These are phyloP conservation scores for Lyophyllum semitale DNA, from an alignment of 768 basidiomycete species.

Conservation along the genomic window DNA sequence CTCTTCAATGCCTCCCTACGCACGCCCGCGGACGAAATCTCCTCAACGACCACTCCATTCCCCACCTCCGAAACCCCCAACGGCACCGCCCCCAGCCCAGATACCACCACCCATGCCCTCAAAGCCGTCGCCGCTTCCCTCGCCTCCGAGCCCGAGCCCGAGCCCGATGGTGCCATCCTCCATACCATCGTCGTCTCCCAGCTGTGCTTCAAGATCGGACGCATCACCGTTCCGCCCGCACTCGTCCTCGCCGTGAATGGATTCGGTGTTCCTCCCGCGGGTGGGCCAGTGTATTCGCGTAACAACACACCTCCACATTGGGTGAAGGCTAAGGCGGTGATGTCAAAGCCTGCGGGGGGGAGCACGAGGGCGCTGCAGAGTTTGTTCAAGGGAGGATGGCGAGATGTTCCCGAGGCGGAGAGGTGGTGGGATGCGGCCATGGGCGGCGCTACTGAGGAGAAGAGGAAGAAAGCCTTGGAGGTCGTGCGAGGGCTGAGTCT, in stretches of 20 bases:
- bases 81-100: slow-evolving; percentile 10
- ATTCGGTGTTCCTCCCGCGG: slow-evolving; percentile 36
- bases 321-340: slow-evolving; percentile 38
- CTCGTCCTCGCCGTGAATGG: slow-evolving; percentile 64
- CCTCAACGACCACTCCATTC: slow-evolving; percentile 20
- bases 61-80: slow-evolving; percentile 16
- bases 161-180: slow-evolving; percentile 56
- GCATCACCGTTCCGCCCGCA: slow-evolving; percentile 74
- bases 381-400: slow-evolving; percentile 64
- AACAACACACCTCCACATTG: slow-evolving; percentile 52
- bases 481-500: slow-evolving; percentile 33
- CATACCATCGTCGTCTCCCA: slow-evolving; percentile 68
- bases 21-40: slow-evolving; percentile 34
- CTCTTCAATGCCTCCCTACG: slow-evolving; percentile 32
- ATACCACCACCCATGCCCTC: slow-evolving; percentile 26
- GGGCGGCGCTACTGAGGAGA: slow-evolving; percentile 45
- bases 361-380: slow-evolving; percentile 39
- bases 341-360: slow-evolving; percentile 34
- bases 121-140: slow-evolving; percentile 34
- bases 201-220: slow-evolving; percentile 67
- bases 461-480: slow-evolving; percentile 33
- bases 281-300: slow-evolving; percentile 40
- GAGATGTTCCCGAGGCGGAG: slow-evolving; percentile 53
- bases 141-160: slow-evolving; percentile 31
- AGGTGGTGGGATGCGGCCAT: slow-evolving; percentile 74